These are phyloP conservation scores for Musa beccarii DNA, from an alignment of 176 grass and related monocot genomes.

Conservation along the genomic window DNA sequence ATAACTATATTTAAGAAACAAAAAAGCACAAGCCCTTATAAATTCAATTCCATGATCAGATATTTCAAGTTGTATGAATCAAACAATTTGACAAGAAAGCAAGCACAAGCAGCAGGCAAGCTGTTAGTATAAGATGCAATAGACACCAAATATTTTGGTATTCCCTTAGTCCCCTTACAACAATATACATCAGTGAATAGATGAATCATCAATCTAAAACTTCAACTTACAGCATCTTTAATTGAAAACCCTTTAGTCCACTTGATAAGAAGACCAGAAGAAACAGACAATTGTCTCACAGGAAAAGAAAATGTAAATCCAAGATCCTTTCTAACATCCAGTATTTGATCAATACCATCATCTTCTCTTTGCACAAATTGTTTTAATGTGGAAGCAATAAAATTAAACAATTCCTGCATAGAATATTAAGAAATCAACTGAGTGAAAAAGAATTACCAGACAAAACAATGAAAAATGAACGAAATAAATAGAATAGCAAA, in stretches of 20 bases:
- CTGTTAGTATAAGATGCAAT: too few species aligned
- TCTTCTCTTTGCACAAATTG: conserved; percentile 58
- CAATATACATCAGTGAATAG: background rate
- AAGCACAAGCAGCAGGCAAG: too few species aligned
- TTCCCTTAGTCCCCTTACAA: background rate
- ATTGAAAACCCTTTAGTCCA: conserved; percentile 89
- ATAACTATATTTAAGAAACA: too few species aligned
- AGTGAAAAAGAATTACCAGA: background rate
- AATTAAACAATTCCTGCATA: conserved; percentile 67
- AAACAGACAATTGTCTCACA: conserved; percentile 61
- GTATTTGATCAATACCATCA: conserved; percentile 15
- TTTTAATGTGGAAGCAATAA: conserved; percentile 57
- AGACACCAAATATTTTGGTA: background rate
- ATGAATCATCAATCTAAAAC: background rate
- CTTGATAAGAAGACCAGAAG: conserved; percentile 64
- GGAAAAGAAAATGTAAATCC: conserved; percentile 98
- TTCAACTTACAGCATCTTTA: conserved; percentile 71
- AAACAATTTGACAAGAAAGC: too few species aligned
- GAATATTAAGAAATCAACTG: conserved; percentile 6
- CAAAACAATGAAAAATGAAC: background rate
- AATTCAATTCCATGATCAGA: too few species aligned
- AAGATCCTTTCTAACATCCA: conserved; percentile 40
- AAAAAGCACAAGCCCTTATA: too few species aligned
- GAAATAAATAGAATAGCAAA: background rate
- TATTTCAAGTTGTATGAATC: too few species aligned